Base-by-base conservation (phyloP, 257 asterid genomes). In the Nyctanthes arbortristis region DNA sequence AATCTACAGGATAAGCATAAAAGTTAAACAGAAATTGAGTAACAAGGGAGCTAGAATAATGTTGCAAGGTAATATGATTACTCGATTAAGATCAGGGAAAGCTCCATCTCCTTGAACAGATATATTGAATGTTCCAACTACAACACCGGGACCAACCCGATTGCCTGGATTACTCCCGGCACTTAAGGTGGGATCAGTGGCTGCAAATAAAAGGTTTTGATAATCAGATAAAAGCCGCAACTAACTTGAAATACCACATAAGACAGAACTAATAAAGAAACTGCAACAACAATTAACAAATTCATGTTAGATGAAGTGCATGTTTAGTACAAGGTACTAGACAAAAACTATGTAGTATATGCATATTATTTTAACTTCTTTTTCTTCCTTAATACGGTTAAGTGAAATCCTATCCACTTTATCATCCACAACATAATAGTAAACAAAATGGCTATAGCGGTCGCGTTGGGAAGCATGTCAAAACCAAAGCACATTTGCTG, bases 71-170 rank as follows among this genome's bases (percentile, higher is more conserved):
- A 66, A 58, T 49, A 52, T 58, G 54, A 72, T 79, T 88, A 93
- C 97, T 75, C 90, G 89, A 76, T 85, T 85, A 52, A 89, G 74
- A 77, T 87, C 93, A 71, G 91, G 91, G 64, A 90, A 82, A 69
- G 84, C 76, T 73, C 93, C 96, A 77, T 87, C 96, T 37, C 82
- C 89, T 59, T 85, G 97, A 66, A 90, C 98, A 43, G 95, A 83
- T 73, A 91, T 59, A 77, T 88, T 85, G 76, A 88, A 93, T 80
- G 96, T 84, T 55, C 95, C 93, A 74, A 88, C 90, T 61, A 90
- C 76, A 81, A 85, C 71, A 59, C 87, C 83, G 57, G 93, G 86
- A 64, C 89, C 74, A 47, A 20, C 75, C 71, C 79, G 80, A 68
- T 74, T 72, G 31, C 85, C 82, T 24, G 80, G 78, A 73, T 58